Evolutionary conservation across 257 asterid genomes (phyloP).

Genomic region (Eucommia ulmoides): DNA sequence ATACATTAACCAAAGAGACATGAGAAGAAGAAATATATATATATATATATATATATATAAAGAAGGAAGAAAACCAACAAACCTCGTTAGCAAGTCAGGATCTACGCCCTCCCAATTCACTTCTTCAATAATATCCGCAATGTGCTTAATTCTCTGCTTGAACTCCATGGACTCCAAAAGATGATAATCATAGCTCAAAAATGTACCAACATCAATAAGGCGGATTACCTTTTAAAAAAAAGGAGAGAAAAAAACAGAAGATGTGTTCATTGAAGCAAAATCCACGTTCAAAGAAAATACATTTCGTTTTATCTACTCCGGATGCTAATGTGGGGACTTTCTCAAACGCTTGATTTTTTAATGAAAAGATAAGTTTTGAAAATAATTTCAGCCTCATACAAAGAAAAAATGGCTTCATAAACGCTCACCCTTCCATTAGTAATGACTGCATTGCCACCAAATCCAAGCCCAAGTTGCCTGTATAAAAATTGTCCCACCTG

Average conservation of each 20-base stretch:
- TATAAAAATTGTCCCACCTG: conserved; percentile 76
- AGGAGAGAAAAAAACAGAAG: no score
- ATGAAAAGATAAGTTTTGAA: no score
- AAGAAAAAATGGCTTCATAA: no score
- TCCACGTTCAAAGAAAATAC: no score
- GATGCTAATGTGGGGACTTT: background rate
- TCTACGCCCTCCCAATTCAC: conserved; percentile 74
- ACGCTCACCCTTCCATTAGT: conserved; percentile 96
- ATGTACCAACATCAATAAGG: conserved; percentile 39
- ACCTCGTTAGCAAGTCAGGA: conserved; percentile 92
- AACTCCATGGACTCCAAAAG: conserved; percentile 92
- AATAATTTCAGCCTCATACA: no score
- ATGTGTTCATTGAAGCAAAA: no score
- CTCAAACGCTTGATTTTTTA: background rate
- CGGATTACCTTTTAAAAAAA: conserved; percentile 59
- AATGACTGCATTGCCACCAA: conserved; percentile 69
- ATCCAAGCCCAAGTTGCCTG: conserved; percentile 57
- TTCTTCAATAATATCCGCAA: conserved; percentile 78
- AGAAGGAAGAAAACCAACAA: conserved; percentile 3
- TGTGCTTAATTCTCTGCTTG: conserved; percentile 78
- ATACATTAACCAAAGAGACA: no score
- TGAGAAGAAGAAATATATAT: no score
- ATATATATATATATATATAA: no score
- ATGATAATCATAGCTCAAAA: conserved; percentile 82
- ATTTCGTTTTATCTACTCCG: no score